Evolutionary conservation across 768 basidiomycete species (phyloP).

Genomic region (Candolleomyces aberdarensis): DNA sequence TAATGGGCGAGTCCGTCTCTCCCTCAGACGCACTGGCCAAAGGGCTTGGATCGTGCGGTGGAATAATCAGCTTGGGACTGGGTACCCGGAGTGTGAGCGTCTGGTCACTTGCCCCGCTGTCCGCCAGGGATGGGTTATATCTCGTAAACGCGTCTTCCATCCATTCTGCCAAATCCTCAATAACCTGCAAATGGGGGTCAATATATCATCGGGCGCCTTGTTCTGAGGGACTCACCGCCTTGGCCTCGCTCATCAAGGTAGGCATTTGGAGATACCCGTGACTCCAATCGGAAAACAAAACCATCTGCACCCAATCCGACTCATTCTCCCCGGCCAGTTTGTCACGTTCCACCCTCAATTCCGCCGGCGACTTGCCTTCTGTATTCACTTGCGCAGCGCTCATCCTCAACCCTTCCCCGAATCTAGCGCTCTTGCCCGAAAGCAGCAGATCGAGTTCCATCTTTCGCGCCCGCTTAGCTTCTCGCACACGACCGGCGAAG

Average conservation of each 20-base stretch:
- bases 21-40: slow-evolving; percentile 29
- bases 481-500: slow-evolving; percentile 90
- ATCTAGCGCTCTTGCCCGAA: slow-evolving; percentile 58
- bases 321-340: slow-evolving; percentile 68
- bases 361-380: slow-evolving; percentile 29
- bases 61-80: slow-evolving; percentile 14
- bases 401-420: slow-evolving; percentile 65
- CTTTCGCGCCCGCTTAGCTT: slow-evolving; percentile 86
- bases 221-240: slow-evolving; percentile 37
- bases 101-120: slow-evolving; percentile 3
- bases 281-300: slow-evolving; percentile 94
- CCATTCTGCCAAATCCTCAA: slow-evolving; percentile 87
- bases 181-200: slow-evolving; percentile 38
- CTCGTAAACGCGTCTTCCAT: slow-evolving; percentile 74
- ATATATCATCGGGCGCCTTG: background rate
- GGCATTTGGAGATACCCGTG: slow-evolving; percentile 98
- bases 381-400: slow-evolving; percentile 37
- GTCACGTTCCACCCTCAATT: slow-evolving; percentile 57
- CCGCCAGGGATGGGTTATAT: slow-evolving; percentile 16
- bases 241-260: slow-evolving; percentile 77
- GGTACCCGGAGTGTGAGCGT: background rate
- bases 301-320: slow-evolving; percentile 93
- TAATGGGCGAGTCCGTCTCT: slow-evolving; percentile 68
- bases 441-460: slow-evolving; percentile 63
- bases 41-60: slow-evolving; percentile 18